These are phyloP conservation scores for Cornus controversa DNA, from an alignment of 148 eudicot species.

Conservation along the genomic window DNA sequence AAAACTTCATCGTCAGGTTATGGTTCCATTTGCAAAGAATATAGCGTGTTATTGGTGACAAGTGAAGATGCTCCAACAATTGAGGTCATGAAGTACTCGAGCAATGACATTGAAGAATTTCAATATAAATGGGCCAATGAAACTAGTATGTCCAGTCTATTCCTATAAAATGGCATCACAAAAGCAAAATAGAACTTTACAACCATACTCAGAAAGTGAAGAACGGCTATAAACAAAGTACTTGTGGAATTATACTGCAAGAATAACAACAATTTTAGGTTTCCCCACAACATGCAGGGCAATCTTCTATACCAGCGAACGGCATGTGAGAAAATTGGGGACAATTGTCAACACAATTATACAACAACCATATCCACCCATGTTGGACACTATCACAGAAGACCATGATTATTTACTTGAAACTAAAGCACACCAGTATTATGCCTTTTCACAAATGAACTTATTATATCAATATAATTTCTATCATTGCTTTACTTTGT, in stretches of 20 bases:
- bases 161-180: conserved; percentile 2
- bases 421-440: no score
- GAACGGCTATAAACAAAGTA: background rate
- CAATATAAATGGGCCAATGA: background rate
- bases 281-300: background rate
- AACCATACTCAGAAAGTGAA: background rate
- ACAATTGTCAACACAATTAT: background rate
- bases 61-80: background rate
- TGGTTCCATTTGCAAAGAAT: no score
- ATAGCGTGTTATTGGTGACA: no score
- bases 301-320: background rate
- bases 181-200: background rate
- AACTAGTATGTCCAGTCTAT: background rate
- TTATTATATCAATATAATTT: no score
- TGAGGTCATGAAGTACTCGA: background rate
- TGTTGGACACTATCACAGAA: no score
- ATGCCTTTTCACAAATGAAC: no score
- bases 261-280: background rate
- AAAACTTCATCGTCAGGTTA: no score
- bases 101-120: background rate
- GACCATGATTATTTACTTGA: no score
- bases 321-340: background rate
- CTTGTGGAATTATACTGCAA: background rate
- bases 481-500: no score
- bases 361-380: no score